Evolutionary conservation across 805 yeast genomes (phyloP).

Genomic region (Candida peoriensis): DNA sequence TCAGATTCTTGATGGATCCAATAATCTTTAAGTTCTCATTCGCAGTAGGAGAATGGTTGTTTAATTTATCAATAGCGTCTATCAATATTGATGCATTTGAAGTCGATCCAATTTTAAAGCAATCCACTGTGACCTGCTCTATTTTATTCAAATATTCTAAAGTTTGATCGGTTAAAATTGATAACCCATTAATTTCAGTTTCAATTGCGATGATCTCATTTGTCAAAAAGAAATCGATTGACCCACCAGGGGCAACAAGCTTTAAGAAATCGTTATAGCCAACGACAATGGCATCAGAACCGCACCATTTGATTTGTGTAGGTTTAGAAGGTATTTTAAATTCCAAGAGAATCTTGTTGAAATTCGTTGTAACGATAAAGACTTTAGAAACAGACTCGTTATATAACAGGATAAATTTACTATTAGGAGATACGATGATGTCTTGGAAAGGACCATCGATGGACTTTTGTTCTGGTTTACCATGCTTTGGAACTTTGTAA

Average conservation of each 20-base stretch:
- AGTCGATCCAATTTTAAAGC: constrained; percentile 79
- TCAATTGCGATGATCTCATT: constrained; percentile 34
- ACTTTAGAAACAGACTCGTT: constrained; percentile 36
- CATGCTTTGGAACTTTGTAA: constrained; percentile 6
- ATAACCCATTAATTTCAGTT: constrained; percentile 66
- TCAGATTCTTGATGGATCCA: constrained; percentile 38
- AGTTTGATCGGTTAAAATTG: constrained; percentile 48
- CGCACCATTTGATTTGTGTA: constrained; percentile 69
- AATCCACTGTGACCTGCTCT: constrained; percentile 45
- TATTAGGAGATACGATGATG: constrained; percentile 47
- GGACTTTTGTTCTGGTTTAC: constrained; percentile 25
- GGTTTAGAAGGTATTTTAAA: constrained; percentile 30
- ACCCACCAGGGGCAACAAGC: constrained; percentile 65
- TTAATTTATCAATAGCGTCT: constrained; percentile 69
- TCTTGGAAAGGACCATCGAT: constrained; percentile 43
- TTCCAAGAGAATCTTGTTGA: constrained; percentile 21
- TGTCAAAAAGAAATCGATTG: constrained; percentile 46
- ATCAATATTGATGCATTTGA: constrained; percentile 76
- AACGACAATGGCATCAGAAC: constrained; percentile 74
- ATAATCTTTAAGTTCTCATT: constrained; percentile 65
- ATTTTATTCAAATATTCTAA: constrained; percentile 66
- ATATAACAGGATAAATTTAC: constrained; percentile 48
- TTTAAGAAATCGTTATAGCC: constrained; percentile 56
- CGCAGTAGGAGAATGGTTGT: constrained; percentile 70
- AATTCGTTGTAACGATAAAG: constrained; percentile 43